Conservation (phyloP, 441 rosid genomes). For the Populus hybrid region DNA sequence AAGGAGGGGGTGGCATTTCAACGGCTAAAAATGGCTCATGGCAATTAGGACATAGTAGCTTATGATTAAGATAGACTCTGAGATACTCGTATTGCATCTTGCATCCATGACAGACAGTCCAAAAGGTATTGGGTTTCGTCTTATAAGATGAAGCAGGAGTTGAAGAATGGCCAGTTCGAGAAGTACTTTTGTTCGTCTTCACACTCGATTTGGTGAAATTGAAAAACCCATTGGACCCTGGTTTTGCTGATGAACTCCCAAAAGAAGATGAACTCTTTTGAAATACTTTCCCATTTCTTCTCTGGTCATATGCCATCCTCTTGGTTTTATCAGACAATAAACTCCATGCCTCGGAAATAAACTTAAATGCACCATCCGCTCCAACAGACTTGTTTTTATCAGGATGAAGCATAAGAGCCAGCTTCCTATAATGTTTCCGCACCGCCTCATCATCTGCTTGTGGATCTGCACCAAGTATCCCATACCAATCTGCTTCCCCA, state of each 20-base stretch:
- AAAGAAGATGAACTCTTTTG: conserved; percentile 31
- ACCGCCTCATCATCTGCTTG: conserved; percentile 54
- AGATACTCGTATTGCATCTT: conserved; percentile 60
- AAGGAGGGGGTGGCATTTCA: too few relatives aligned
- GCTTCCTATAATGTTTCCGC: conserved; percentile 58
- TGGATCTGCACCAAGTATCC: too few relatives aligned
- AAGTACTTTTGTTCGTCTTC: conserved; percentile 32
- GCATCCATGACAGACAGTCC: conserved; percentile 70
- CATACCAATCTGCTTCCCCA: too few relatives aligned
- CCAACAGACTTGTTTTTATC: conserved; percentile 44
- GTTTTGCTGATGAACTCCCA: conserved; percentile 32
- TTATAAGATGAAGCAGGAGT: conserved; percentile 26
- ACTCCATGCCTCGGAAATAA: conserved; percentile 71
- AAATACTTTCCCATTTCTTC: conserved; percentile 28
- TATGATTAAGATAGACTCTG: conserved; percentile 57
- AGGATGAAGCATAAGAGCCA: conserved; percentile 35
- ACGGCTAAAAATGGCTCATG: too few relatives aligned
- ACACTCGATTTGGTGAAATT: conserved; percentile 36
- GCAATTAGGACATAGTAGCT: conserved; percentile 65
- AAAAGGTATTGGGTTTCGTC: conserved; percentile 52
- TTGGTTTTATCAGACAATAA: conserved; percentile 52
- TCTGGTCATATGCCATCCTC: conserved; percentile 44
- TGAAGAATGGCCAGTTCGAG: conserved; percentile 24
- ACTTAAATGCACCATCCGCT: conserved; percentile 13
- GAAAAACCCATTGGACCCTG: conserved; percentile 44